A percentile compares a stretch with the other conserved stretches of the same genome.
These are phyloP conservation scores for Scutellaria minor DNA, from an alignment of 257 asterid species.

Conservation along the genomic window DNA sequence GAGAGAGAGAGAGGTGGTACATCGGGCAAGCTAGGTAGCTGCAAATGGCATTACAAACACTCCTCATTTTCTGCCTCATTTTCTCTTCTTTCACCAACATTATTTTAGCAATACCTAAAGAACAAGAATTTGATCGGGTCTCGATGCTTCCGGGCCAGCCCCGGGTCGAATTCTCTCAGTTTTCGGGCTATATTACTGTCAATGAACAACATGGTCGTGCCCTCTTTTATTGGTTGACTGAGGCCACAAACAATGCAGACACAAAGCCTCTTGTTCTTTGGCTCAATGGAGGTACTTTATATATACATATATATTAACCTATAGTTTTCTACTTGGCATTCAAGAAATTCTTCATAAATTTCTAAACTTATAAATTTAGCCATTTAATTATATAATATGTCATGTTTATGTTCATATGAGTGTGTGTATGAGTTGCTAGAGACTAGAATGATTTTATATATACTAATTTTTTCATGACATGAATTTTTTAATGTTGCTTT, in stretches of 20 bases:
- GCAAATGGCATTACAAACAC: constrained; percentile 32
- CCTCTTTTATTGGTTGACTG: constrained; percentile 77
- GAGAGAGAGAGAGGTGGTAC: neutral
- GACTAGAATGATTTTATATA: too few relatives aligned
- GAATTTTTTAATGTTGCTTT: too few relatives aligned
- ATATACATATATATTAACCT: neutral
- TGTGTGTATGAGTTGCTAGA: neutral
- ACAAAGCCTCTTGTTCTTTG: constrained; percentile 74
- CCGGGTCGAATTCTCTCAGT: constrained; percentile 63
- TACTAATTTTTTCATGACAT: too few relatives aligned
- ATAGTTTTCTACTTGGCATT: neutral
- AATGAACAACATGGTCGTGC: constrained; percentile 69
- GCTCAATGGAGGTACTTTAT: constrained; percentile 80
- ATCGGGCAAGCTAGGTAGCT: neutral
- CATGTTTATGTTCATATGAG: neutral
- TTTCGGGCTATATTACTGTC: constrained; percentile 77
- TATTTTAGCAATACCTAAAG: constrained; percentile 26
- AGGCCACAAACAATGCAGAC: constrained; percentile 52
- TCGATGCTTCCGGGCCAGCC: constrained; percentile 75
- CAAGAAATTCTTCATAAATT: neutral
- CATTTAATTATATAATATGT: neutral
- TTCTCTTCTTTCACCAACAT: constrained; percentile 21
- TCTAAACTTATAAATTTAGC: neutral
- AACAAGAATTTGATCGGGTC: constrained; percentile 69
- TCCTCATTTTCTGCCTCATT: constrained; percentile 24